A percentile compares a stretch with the other conserved stretches of the same genome.
phyloP scores from a whole-genome alignment of 371 early-diverging fungal genomes.

The Mortierella sp. region DNA sequence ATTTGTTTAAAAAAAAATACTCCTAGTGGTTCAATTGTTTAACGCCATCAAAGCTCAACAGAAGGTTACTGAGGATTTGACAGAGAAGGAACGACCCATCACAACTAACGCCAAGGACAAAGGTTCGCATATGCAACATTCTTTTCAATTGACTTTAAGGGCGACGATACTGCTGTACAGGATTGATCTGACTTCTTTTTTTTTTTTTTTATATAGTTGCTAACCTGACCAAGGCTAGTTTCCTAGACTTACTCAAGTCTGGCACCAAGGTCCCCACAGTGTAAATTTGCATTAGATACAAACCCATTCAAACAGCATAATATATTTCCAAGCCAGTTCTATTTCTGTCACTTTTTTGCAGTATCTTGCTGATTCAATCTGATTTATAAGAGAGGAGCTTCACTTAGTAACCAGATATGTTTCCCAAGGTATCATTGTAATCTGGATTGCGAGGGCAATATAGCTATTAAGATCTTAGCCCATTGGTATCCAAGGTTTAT shows the following conservation, averaged over 20 bases:
- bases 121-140: constrained; percentile 43
- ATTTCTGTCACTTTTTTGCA: no score
- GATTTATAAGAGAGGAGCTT: no score
- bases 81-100: constrained; percentile 61
- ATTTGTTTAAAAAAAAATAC: constrained; percentile 1
- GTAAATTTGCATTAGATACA: constrained; percentile 8
- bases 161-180: background rate
- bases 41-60: constrained; percentile 87
- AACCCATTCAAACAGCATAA: background rate
- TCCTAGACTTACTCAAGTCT: constrained; percentile 72
- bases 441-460: no score
- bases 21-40: constrained; percentile 82
- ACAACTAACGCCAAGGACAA: constrained; percentile 66
- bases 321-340: no score
- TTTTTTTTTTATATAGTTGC: constrained; percentile 59
- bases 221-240: constrained; percentile 72
- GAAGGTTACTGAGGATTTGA: constrained; percentile 71
- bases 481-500: no score
- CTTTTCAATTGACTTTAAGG: background rate
- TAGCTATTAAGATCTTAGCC: no score
- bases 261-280: constrained; percentile 58
- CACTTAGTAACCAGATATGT: no score
- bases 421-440: no score
- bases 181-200: background rate
- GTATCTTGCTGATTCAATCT: no score